Conservation (phyloP, 106 monocot genomes). For the Allium cepa region DNA sequence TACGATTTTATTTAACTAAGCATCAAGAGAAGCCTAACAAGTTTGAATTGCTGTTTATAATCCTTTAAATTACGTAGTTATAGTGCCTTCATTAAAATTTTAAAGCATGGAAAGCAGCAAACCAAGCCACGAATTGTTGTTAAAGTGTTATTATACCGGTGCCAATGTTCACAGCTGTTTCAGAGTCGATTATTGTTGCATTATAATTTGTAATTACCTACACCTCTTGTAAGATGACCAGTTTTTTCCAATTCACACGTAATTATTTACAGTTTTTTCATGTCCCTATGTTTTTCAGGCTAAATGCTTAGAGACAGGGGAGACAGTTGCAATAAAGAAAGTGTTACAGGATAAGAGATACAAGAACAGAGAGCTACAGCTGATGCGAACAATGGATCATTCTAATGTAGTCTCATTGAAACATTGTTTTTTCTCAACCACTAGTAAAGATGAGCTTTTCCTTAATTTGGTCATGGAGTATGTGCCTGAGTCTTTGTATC, state of each 20-base stretch:
- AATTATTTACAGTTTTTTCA: too few relatives aligned
- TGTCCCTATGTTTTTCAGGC: conserved; percentile 31
- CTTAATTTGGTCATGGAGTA: conserved; percentile 63
- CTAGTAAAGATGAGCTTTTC: conserved; percentile 54
- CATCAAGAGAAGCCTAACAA: too few relatives aligned
- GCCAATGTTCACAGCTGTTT: not conserved
- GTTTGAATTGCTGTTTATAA: too few relatives aligned
- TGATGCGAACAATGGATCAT: conserved; percentile 59
- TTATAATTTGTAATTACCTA: too few relatives aligned
- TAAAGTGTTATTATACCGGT: not conserved
- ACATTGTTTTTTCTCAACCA: conserved; percentile 62
- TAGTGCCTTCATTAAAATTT: too few relatives aligned
- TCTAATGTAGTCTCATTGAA: conserved; percentile 49
- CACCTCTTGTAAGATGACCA: too few relatives aligned
- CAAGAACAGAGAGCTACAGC: conserved; percentile 51
- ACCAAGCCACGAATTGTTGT: not conserved
- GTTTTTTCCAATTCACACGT: too few relatives aligned
- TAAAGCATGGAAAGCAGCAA: too few relatives aligned
- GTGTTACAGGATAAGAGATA: conserved; percentile 52
- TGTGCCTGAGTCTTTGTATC: conserved; percentile 46
- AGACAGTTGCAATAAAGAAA: conserved; percentile 27
- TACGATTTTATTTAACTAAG: too few relatives aligned
- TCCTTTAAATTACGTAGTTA: too few relatives aligned
- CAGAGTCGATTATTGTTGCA: too few relatives aligned
- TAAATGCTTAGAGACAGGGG: conserved; percentile 79